Evolutionary conservation across 164 flowering plant species (phyloP).

Genomic region (Vitis cinerea): DNA sequence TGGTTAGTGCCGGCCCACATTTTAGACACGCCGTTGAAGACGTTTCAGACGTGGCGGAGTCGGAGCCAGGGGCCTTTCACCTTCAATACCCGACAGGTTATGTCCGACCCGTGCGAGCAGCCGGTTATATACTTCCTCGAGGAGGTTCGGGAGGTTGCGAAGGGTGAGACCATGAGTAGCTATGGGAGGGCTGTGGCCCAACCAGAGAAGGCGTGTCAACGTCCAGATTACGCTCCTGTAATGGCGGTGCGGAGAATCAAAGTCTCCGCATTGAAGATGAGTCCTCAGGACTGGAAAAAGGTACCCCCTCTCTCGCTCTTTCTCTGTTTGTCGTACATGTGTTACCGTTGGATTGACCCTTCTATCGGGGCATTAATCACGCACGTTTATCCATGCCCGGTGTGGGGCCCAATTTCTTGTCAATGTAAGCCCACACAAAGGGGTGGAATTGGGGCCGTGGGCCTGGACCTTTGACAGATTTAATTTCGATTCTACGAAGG

Average conservation of each 20-base stretch:
- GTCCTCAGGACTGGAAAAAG: constrained; percentile 37
- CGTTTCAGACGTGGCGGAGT: constrained; percentile 53
- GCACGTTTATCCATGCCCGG: too few species aligned
- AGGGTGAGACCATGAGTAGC: constrained; percentile 25
- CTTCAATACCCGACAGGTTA: constrained; percentile 39
- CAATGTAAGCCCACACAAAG: too few species aligned
- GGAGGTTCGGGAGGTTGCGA: constrained; percentile 21
- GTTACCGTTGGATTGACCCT: too few species aligned
- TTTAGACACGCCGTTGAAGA: constrained; percentile 35
- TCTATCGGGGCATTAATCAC: too few species aligned
- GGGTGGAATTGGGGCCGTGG: too few species aligned
- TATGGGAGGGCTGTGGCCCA: constrained; percentile 23
- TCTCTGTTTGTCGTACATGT: background rate
- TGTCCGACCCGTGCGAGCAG: constrained; percentile 27
- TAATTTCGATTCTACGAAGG: too few species aligned
- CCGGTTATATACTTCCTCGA: constrained; percentile 39
- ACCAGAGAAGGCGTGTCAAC: constrained; percentile 23
- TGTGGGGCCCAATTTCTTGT: too few species aligned
- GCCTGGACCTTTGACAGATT: too few species aligned
- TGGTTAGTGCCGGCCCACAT: constrained; percentile 23
- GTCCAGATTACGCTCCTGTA: constrained; percentile 15
- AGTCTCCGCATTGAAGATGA: constrained; percentile 43
- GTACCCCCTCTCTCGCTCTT: constrained; percentile 19
- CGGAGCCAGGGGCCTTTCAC: constrained; percentile 38
- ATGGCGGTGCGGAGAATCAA: constrained; percentile 26